Conservation (phyloP, 345 rosid species). For the Balakata baccata region DNA sequence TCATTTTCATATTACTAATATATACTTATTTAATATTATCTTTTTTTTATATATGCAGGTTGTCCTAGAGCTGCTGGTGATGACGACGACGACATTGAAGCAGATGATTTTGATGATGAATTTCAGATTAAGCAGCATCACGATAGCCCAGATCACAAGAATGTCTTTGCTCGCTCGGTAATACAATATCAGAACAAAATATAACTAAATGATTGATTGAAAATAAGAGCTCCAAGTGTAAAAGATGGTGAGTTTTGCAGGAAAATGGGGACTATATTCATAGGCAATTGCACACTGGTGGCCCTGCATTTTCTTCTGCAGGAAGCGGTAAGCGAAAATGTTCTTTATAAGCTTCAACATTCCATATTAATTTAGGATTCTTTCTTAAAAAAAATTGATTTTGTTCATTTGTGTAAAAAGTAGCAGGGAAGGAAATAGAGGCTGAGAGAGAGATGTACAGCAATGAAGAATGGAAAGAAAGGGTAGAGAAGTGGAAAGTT, state of each 20-base stretch:
- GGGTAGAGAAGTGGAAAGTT: constrained; percentile 88
- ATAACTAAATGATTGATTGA: background rate
- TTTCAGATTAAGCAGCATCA: constrained; percentile 43
- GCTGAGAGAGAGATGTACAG: constrained; percentile 65
- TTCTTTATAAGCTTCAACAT: background rate
- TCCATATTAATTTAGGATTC: background rate
- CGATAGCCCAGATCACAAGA: constrained; percentile 35
- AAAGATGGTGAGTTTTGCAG: constrained; percentile 34
- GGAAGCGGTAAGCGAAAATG: constrained; percentile 60
- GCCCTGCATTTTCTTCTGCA: constrained; percentile 60
- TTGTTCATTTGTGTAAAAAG: constrained; percentile 22
- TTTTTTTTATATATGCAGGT: constrained; percentile 33
- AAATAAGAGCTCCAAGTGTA: background rate
- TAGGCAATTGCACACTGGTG: constrained; percentile 49
- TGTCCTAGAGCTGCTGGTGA: constrained; percentile 70
- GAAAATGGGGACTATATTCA: constrained; percentile 60
- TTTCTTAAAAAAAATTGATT: background rate
- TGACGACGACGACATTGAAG: constrained; percentile 62
- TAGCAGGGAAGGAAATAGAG: constrained; percentile 66
- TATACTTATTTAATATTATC: background rate
- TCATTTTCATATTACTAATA: background rate
- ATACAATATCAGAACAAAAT: background rate
- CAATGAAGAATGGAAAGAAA: constrained; percentile 85
- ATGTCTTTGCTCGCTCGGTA: constrained; percentile 38
- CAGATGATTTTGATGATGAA: constrained; percentile 65